phyloP scores from a whole-genome alignment of 1,139 yeast genomes.

The Nakaseomyces kungkrabaensis region DNA sequence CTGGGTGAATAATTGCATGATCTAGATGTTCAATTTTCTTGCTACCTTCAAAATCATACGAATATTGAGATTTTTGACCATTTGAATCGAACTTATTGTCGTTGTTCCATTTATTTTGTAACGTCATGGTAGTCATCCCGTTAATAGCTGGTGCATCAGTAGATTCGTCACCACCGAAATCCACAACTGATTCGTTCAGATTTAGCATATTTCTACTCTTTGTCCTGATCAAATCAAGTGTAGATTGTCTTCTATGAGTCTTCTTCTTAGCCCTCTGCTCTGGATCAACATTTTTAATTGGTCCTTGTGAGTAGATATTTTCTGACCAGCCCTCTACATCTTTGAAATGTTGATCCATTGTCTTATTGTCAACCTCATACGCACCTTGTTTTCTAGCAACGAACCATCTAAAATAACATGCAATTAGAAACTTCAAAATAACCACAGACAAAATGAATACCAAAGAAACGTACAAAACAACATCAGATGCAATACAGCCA shows the following conservation, averaged over 20 bases:
- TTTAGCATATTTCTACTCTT: slow-evolving; percentile 17
- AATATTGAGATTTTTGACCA: slow-evolving; percentile 8
- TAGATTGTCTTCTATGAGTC: slow-evolving; percentile 6
- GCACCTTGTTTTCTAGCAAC: slow-evolving; percentile 77
- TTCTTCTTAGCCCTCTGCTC: slow-evolving; percentile 20
- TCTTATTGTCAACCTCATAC: slow-evolving; percentile 44
- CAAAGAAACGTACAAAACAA: slow-evolving; percentile 71
- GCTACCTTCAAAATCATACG: slow-evolving; percentile 2
- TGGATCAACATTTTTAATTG: slow-evolving; percentile 44
- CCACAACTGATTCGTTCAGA: slow-evolving; percentile 9
- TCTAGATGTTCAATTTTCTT: slow-evolving; percentile 41
- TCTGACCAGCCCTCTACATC: slow-evolving; percentile 78
- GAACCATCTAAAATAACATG: slow-evolving; percentile 83
- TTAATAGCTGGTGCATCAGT: not conserved
- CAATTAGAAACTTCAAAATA: slow-evolving; percentile 64
- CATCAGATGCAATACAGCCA: slow-evolving; percentile 90
- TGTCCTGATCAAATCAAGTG: slow-evolving; percentile 5
- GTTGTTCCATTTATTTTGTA: slow-evolving; percentile 23
- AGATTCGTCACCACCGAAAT: slow-evolving; percentile 4
- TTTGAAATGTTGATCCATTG: slow-evolving; percentile 42
- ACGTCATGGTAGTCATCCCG: slow-evolving; percentile 31
- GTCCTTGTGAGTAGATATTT: slow-evolving; percentile 42
- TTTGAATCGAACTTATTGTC: slow-evolving; percentile 4
- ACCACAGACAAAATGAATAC: slow-evolving; percentile 79
- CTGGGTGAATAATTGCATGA: slow-evolving; percentile 63